Percentiles rank a stretch among this genome's conserved stretches.
Conservation (phyloP, 441 rosid genomes). For the Kokia cookei region DNA sequence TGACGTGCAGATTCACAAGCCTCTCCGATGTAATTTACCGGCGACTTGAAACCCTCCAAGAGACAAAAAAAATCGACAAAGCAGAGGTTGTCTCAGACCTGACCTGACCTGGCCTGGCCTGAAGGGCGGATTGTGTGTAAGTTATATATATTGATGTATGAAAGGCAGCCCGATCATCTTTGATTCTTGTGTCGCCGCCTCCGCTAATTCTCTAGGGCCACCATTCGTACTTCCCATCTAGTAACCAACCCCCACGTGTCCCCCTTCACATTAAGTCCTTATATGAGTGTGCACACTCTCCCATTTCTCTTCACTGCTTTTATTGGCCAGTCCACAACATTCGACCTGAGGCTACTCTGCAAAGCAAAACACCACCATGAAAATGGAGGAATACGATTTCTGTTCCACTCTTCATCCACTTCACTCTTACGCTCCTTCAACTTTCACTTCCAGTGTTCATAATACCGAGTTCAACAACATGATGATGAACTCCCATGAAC, state of each 20-base stretch:
- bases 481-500: not conserved
- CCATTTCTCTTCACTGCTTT: not conserved
- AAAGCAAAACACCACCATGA: not conserved
- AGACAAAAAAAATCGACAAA: not conserved
- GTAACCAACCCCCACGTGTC: slow-evolving; percentile 23
- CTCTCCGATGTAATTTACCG: not conserved
- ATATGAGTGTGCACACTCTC: not conserved
- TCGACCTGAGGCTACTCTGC: not conserved
- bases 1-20: not conserved
- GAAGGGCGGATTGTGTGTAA: not conserved
- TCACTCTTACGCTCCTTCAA: not conserved
- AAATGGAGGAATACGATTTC: not conserved
- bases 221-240: not conserved
- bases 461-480: not conserved
- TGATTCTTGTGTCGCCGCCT: slow-evolving; percentile 35
- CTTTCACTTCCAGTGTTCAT: not conserved
- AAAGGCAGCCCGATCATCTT: slow-evolving; percentile 20
- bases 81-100: not conserved
- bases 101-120: not conserved
- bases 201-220: not conserved
- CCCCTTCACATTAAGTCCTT: not conserved
- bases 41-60: not conserved
- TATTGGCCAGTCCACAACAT: too few relatives aligned
- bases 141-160: not conserved
- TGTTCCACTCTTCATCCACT: not conserved